Conservation (phyloP, 352 stramenopile species). For the Phytopythium sindhum region DNA sequence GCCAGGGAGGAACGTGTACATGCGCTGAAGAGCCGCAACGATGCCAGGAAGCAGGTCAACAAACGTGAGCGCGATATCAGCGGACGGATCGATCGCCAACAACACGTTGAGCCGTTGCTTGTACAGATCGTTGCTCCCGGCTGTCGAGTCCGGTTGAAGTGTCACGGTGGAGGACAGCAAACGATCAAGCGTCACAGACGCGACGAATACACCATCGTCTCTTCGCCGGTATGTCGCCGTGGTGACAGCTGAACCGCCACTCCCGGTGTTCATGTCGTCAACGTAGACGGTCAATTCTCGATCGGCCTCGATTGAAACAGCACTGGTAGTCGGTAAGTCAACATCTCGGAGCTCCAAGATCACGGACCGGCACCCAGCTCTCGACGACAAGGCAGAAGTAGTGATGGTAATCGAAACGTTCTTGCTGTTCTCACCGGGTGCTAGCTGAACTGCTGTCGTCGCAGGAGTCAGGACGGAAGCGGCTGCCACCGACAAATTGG, state of each 20-base stretch:
- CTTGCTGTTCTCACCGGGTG: constrained; percentile 16
- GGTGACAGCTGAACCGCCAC: constrained; percentile 7
- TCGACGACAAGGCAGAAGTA: constrained; percentile 20
- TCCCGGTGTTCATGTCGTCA: constrained; percentile 44
- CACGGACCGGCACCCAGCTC: constrained; percentile 33
- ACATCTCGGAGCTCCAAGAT: constrained; percentile 30
- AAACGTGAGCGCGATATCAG: constrained; percentile 12
- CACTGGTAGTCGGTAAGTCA: constrained; percentile 5
- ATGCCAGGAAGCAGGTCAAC: constrained; percentile 33
- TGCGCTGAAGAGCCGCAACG: constrained; percentile 31
- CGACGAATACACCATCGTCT: constrained; percentile 8
- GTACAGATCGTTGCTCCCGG: constrained; percentile 12
- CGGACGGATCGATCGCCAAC: constrained; percentile 38
- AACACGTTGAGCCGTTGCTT: constrained; percentile 41
- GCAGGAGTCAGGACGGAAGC: constrained; percentile 11
- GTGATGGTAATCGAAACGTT: constrained; percentile 21
- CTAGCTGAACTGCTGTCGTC: constrained; percentile 17
- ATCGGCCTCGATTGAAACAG: constrained; percentile 30
- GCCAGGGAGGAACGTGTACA: constrained; percentile 20
- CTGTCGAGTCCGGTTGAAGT: constrained; percentile 17
- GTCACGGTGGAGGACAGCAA: constrained; percentile 26
- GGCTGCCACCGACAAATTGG: constrained; percentile 27
- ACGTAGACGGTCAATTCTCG: constrained; percentile 37
- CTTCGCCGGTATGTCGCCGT: constrained; percentile 25
- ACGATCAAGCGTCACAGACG: constrained; percentile 31